Base-by-base conservation (phyloP, 768 basidiomycete species). In the Pleurotus ostreatus region DNA sequence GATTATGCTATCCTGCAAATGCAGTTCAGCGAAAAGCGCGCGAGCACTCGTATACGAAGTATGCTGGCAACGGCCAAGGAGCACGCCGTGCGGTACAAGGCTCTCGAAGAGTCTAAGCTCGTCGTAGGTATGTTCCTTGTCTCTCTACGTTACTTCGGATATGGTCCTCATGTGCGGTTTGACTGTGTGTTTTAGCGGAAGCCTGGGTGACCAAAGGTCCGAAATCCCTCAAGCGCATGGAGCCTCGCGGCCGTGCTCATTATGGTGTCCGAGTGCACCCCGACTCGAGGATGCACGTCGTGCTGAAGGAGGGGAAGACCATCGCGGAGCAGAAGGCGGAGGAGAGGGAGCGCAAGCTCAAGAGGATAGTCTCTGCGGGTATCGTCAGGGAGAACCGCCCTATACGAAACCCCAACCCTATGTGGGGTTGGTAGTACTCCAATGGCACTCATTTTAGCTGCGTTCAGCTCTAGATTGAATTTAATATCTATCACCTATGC, bases 1-100 rank as follows among this genome's bases (percentile, higher is more conserved):
- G 95, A 98, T 73, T 84, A 88, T 62, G 96, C 96, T 37, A 96
- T 99, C 67, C 75, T 98, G 56, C 96, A 99, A 65, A 95, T 98
- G 92, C 83, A 89, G 68, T 98, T 97, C 70, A 92, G 89, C 60
- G 89, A 95, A 70, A 99, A 99, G 73, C 82, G 92, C 20, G 92
- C 89, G 12, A 87, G 92, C 60, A 79, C 76, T 46, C 85, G 92
- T 58, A 84, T 99, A 57, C 86, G 92, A 80, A 90, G 87, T 62
- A 93, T 93, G 82, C 79, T 98, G 45, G 84, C 83, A 11, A 83
- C 89, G 1, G 94, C 94, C 2, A 88, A 90, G 65, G 84, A 94
- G 66, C 89, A 95, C 63, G 96, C 95, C 0, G 73, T 73, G 25
- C 77, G 84, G 39, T 86, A 88, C 65, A 94, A 95, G 73, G 82